Conservation (phyloP, 2,329 filamentous ascomycete genomes). For the Dactylellina sp. region DNA sequence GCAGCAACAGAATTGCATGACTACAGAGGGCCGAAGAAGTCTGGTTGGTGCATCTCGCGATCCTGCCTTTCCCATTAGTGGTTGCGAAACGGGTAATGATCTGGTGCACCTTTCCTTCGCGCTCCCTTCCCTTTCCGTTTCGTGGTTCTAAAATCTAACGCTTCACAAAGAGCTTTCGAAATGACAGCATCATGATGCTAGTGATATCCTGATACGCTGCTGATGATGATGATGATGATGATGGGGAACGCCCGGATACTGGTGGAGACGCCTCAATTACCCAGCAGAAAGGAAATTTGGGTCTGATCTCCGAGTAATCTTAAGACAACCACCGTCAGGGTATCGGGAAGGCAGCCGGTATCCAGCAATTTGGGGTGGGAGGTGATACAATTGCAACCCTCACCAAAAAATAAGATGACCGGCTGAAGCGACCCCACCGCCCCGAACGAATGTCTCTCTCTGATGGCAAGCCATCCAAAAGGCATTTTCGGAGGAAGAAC, state of each 20-base stretch:
- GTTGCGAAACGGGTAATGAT: constrained; percentile 45
- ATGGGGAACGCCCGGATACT: constrained; percentile 23
- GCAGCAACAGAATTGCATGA: constrained; percentile 27
- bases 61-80: constrained; percentile 9
- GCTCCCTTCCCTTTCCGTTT: too few species aligned
- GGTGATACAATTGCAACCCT: constrained; percentile 32
- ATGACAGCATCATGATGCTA: constrained; percentile 42
- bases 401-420: constrained; percentile 50
- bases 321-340: constrained; percentile 54
- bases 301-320: constrained; percentile 56
- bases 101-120: constrained; percentile 19
- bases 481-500: too few species aligned
- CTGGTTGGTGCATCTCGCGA: constrained; percentile 40
- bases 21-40: constrained; percentile 1
- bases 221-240: constrained; percentile 23
- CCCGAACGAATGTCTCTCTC: constrained; percentile 17
- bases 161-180: constrained; percentile 10
- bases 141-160: too few species aligned
- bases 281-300: constrained; percentile 56
- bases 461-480: too few species aligned
- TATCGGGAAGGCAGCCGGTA: constrained; percentile 57
- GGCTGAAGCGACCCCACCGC: constrained; percentile 50
- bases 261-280: constrained; percentile 39
- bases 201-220: too few species aligned
- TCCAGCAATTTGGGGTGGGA: constrained; percentile 56